Percentiles rank a stretch among this genome's conserved stretches.
These are phyloP conservation scores for Aureobasidium subglaciale DNA, from an alignment of 2,329 filamentous ascomycete species.

Conservation along the genomic window DNA sequence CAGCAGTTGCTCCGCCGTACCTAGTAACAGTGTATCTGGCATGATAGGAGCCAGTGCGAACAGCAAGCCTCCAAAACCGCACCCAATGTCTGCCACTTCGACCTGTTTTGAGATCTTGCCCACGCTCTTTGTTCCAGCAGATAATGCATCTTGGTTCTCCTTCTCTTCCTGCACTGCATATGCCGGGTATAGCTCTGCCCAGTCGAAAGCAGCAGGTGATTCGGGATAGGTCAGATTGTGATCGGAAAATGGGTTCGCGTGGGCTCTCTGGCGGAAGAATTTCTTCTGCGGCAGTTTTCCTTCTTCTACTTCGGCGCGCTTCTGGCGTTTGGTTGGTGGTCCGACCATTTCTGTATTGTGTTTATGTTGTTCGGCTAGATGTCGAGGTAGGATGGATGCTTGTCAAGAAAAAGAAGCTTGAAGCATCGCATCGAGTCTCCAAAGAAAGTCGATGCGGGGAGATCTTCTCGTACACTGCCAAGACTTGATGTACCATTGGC, in stretches of 20 bases:
- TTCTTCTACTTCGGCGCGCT: conserved; percentile 40
- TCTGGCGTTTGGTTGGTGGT: conserved; percentile 35
- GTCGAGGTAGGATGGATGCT: background rate
- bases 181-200: conserved; percentile 75
- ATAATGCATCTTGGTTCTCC: conserved; percentile 16
- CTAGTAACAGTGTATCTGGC: conserved; percentile 75
- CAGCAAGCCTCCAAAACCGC: conserved; percentile 86
- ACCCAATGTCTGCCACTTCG: conserved; percentile 93
- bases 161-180: conserved; percentile 42
- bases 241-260: conserved; percentile 97
- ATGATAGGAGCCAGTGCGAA: conserved; percentile 76
- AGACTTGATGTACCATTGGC: background rate
- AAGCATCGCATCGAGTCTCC: too few species aligned
- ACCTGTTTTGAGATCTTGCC: conserved; percentile 58
- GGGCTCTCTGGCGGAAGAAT: conserved; percentile 91
- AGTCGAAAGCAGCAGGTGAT: conserved; percentile 80
- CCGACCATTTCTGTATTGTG: conserved; percentile 26
- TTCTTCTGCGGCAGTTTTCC: conserved; percentile 77
- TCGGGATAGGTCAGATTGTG: conserved; percentile 78
- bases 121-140: conserved; percentile 17
- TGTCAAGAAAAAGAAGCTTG: background rate
- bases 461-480: background rate
- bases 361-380: background rate
- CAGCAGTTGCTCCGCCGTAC: conserved; percentile 41
- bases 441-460: too few species aligned